Percentiles rank a stretch among this genome's conserved stretches.
Conservation (phyloP, 352 stramenopile species). For the Phytophthora citrophthora region DNA sequence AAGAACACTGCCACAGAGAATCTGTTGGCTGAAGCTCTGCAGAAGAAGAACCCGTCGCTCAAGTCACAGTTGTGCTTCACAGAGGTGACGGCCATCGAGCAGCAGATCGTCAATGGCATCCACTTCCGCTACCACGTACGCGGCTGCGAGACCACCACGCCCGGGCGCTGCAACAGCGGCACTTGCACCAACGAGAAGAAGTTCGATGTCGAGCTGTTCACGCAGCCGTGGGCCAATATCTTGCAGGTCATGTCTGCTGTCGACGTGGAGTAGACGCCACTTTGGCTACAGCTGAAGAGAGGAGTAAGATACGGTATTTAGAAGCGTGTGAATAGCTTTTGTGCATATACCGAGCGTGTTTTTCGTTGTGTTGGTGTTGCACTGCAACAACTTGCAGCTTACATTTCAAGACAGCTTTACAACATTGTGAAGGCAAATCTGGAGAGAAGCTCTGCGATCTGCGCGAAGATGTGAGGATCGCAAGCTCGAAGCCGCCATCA, state of each 20-base stretch:
- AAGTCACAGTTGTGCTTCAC: conserved; percentile 48
- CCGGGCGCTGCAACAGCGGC: conserved; percentile 29
- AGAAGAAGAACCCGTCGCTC: conserved; percentile 21
- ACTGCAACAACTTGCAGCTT: too few species aligned
- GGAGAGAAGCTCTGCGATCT: conserved; percentile 4
- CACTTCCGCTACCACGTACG: conserved; percentile 64
- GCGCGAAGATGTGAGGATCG: conserved; percentile 8
- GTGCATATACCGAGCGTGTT: not conserved
- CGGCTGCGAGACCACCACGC: conserved; percentile 39
- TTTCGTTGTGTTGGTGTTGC: not conserved
- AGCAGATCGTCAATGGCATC: conserved; percentile 72
- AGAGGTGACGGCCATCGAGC: conserved; percentile 49
- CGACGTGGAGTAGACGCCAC: conserved; percentile 27
- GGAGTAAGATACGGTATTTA: conserved; percentile 28
- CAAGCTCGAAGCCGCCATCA: not conserved
- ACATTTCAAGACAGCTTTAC: conserved; percentile 7
- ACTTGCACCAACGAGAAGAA: conserved; percentile 28
- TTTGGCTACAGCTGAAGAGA: not conserved
- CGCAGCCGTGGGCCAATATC: conserved; percentile 56
- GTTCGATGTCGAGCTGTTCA: conserved; percentile 56
- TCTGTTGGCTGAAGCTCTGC: conserved; percentile 44
- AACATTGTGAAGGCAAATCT: conserved; percentile 28
- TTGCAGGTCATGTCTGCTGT: conserved; percentile 45
- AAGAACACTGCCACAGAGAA: conserved; percentile 37
- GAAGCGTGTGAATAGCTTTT: conserved; percentile 19